Base-by-base conservation (phyloP, 2,329 filamentous ascomycete species). In the Colletotrichum sansevieriae region DNA sequence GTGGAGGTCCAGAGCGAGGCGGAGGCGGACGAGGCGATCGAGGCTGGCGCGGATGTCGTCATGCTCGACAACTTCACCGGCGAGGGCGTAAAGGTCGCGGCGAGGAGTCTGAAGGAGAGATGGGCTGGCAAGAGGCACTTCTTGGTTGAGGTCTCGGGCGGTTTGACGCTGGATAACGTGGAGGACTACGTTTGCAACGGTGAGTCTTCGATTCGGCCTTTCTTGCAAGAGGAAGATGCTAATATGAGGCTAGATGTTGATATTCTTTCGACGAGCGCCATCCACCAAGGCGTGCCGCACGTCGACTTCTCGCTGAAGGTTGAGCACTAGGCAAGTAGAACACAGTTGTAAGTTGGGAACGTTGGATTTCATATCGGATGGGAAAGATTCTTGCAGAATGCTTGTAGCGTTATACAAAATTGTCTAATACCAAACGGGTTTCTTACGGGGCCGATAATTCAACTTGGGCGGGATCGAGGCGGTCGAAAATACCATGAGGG, bases 281-380 rank as follows among this genome's bases (percentile, higher is more conserved):
- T 99, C 76, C 96, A 99, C 76, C 96, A 99, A 82, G 95, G 96
- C 3, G 94, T 97, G 3, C 89, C 92, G 35, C 94, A 98, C 78
- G 90, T 99, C 52, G 96, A 99, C 79, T 98, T 98, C 78, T 98
- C 95, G 5, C 85, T 99, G 73, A 99, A 99, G 84, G 95, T 99
- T 71, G 79, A 88, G 66, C 83, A 83, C 70, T 80, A 52, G 25
- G 47, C 25, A 9, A 39, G 29, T 8, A 7, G 29, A 29, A 29
- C 29, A 9, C 7, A 22, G 4, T 5, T 29, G 7, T 5, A 7
- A 6, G 7, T 6, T 29, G 25, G 25, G 25, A 29, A 29, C 7
- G 25, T 25, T 25, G 25, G 29, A 29, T 29, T 7, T 29, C 29
- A 29, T 29, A 4, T 2, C 25, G 4, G 29, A 29, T 29, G 29